phyloP scores from a whole-genome alignment of 495 filamentous ascomycete species.

The Penicillium malachiteum region DNA sequence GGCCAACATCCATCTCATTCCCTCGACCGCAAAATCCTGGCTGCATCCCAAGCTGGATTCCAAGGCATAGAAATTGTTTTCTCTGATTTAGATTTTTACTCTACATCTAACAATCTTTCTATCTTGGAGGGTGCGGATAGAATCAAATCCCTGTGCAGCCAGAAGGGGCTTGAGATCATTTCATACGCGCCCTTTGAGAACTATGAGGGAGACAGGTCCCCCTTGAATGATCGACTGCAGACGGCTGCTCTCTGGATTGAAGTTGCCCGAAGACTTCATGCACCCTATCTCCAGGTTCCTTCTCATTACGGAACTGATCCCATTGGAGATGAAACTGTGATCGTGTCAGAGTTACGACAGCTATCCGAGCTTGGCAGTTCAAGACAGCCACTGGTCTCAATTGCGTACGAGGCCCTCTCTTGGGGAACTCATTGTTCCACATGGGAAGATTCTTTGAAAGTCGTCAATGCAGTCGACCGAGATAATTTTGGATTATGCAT shows the following conservation, averaged over 20 bases:
- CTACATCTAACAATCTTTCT: slow-evolving; percentile 32
- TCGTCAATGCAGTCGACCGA: slow-evolving; percentile 63
- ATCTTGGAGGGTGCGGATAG: slow-evolving; percentile 55
- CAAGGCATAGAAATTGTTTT: slow-evolving; percentile 69
- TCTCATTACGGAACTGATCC: slow-evolving; percentile 58
- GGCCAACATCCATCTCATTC: slow-evolving; percentile 62
- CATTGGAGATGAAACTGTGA: slow-evolving; percentile 51
- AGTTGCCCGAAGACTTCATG: slow-evolving; percentile 55
- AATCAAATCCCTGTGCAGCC: slow-evolving; percentile 52
- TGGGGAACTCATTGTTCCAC: slow-evolving; percentile 66
- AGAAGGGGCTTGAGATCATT: slow-evolving; percentile 53
- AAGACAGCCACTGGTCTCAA: slow-evolving; percentile 19
- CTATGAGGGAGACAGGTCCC: slow-evolving; percentile 59
- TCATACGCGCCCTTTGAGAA: slow-evolving; percentile 74
- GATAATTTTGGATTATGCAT: slow-evolving; percentile 54
- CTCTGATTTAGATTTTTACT: slow-evolving; percentile 62
- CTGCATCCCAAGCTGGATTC: slow-evolving; percentile 59
- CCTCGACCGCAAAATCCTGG: slow-evolving; percentile 59
- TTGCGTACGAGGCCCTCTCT: slow-evolving; percentile 69
- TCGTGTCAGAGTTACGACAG: slow-evolving; percentile 60
- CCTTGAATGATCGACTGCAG: slow-evolving; percentile 55
- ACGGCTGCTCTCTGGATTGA: slow-evolving; percentile 66
- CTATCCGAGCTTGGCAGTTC: slow-evolving; percentile 56
- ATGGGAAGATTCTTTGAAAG: slow-evolving; percentile 58
- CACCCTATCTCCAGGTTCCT: slow-evolving; percentile 66